Conservation (phyloP, 2,329 filamentous ascomycete genomes). For the Hyphodiscus sp. region DNA sequence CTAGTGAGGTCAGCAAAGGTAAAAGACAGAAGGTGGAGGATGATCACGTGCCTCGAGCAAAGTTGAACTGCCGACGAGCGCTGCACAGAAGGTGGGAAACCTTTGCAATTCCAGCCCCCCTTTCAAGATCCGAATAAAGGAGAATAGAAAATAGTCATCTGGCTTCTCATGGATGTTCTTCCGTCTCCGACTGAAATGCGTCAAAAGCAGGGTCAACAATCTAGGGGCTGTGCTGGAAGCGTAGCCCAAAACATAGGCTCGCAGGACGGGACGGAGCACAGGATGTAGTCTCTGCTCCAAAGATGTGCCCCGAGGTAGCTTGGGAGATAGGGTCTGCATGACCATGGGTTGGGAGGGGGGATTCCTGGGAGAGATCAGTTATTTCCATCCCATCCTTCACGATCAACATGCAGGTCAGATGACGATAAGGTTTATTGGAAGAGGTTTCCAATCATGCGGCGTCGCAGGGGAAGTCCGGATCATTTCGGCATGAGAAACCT, state of each 20-base stretch:
- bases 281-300: conserved; percentile 37
- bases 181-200: conserved; percentile 36
- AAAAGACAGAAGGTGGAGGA: not conserved
- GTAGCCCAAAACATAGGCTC: conserved; percentile 56
- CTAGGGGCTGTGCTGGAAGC: conserved; percentile 51
- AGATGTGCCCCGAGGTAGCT: conserved; percentile 20
- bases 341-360: not conserved
- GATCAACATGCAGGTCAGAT: not conserved
- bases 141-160: conserved; percentile 29
- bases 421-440: not conserved
- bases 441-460: not conserved
- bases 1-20: conserved; percentile 19
- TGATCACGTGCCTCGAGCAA: conserved; percentile 47
- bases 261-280: conserved; percentile 47
- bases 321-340: conserved; percentile 4
- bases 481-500: not conserved
- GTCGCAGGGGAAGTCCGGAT: not conserved
- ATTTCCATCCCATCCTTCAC: not conserved
- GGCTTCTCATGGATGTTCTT: conserved; percentile 23
- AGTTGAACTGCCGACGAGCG: conserved; percentile 52
- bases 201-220: conserved; percentile 47
- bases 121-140: conserved; percentile 36
- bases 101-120: conserved; percentile 48
- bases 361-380: conserved; percentile 6
- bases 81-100: conserved; percentile 58